phyloP scores from a whole-genome alignment of 768 basidiomycete species.

The Thelephora ganbajun region DNA sequence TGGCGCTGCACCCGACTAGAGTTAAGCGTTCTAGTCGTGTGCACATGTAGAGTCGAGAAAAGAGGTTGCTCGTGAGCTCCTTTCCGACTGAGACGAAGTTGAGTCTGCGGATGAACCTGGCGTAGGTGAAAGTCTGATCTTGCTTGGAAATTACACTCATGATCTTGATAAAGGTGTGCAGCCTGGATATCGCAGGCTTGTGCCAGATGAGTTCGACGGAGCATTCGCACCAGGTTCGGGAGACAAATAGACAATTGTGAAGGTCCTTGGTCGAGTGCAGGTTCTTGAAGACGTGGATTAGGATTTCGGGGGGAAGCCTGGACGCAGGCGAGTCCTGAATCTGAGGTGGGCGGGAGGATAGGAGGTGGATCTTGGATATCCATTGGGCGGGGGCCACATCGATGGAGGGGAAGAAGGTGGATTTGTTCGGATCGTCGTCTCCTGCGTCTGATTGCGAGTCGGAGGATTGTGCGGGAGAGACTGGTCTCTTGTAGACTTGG shows the following conservation, averaged over 20 bases:
- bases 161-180: slow-evolving; percentile 65
- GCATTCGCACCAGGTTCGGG: slow-evolving; percentile 89
- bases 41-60: slow-evolving; percentile 60
- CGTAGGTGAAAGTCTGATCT: slow-evolving; percentile 75
- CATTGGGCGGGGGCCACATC: slow-evolving; percentile 46
- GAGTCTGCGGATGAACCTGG: slow-evolving; percentile 77
- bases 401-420: slow-evolving; percentile 22
- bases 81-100: slow-evolving; percentile 68
- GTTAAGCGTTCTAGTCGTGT: slow-evolving; percentile 80
- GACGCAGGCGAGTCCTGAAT: slow-evolving; percentile 39
- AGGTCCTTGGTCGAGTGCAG: slow-evolving; percentile 66
- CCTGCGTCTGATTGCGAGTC: slow-evolving; percentile 73
- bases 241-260: slow-evolving; percentile 64
- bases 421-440: slow-evolving; percentile 42
- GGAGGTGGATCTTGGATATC: slow-evolving; percentile 15
- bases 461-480: slow-evolving; percentile 50
- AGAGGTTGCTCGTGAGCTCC: slow-evolving; percentile 60
- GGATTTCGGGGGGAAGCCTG: slow-evolving; percentile 75
- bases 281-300: slow-evolving; percentile 84
- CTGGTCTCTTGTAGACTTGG: slow-evolving; percentile 19
- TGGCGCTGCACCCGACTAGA: slow-evolving; percentile 59
- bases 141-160: slow-evolving; percentile 48
- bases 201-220: slow-evolving; percentile 93
- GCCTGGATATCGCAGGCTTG: slow-evolving; percentile 63
- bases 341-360: slow-evolving; percentile 11